Evolutionary conservation across 768 basidiomycete species (phyloP).

Genomic region (Russula brevipes): DNA sequence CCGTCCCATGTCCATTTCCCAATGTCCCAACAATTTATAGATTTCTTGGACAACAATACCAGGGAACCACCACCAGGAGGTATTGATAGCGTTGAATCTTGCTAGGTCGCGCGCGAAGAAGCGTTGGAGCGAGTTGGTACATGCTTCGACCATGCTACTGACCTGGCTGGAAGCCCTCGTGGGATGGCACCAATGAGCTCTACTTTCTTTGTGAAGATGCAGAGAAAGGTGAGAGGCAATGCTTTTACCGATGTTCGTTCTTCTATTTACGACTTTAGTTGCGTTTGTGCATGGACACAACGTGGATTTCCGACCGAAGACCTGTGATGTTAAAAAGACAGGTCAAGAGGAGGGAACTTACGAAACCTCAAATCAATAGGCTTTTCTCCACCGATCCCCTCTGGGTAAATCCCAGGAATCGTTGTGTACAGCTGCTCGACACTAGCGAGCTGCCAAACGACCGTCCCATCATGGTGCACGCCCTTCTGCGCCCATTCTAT

Average conservation of each 20-base stretch:
- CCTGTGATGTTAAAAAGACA: conserved; percentile 13
- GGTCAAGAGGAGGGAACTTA: not conserved
- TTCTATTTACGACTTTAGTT: not conserved
- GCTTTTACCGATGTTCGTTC: not conserved
- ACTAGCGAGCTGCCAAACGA: conserved; percentile 25
- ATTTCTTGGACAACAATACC: not conserved
- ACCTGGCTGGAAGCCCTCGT: conserved; percentile 15
- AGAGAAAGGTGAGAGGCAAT: not conserved
- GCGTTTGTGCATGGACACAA: too few relatives aligned
- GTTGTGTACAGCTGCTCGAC: conserved; percentile 29
- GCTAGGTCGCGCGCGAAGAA: not conserved
- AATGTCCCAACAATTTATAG: not conserved
- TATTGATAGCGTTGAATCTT: not conserved
- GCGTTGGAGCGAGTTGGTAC: not conserved
- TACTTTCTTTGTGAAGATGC: not conserved
- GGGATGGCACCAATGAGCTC: not conserved
- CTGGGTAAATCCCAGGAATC: conserved; percentile 29
- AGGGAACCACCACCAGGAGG: not conserved
- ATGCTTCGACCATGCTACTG: conserved; percentile 17
- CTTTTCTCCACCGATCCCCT: conserved; percentile 22
- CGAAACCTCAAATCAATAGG: conserved; percentile 12
- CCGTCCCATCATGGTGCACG: conserved; percentile 32
- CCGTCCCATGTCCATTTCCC: not conserved
- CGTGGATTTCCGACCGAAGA: too few relatives aligned
- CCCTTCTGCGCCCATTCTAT: conserved; percentile 29